Evolutionary conservation across 2,329 filamentous ascomycete genomes (phyloP), one percentile per base, ranked within the genome.

Genomic region (Septoria petroselini): DNA sequence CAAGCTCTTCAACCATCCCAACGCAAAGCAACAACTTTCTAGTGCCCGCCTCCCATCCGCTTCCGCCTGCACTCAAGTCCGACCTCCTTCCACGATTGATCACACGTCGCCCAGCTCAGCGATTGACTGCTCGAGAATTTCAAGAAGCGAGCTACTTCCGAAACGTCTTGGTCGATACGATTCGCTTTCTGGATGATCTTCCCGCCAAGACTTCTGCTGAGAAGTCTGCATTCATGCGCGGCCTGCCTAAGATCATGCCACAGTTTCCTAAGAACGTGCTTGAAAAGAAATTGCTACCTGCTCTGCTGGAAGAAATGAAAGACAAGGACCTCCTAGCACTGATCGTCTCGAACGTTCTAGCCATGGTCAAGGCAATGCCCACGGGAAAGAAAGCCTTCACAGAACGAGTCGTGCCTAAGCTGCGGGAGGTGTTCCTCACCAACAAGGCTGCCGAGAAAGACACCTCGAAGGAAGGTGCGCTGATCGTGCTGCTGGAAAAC

Each of bases 91-190:
- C 93, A 2, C 79, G 86, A 19, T 79, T 98, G 37, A 91, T 98
- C 50, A 93, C 91, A 0, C 80, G 93, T 55, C 78, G 90, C 48
- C 89, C 93, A 2, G 89, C 90, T 2, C 88, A 95, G 66, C 82
- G 93, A 37, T 80, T 97, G 73, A 90, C 84, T 19, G 90, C 91
- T 3, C 83, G 81, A 46, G 91, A 95, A 62, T 97, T 98, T 60
- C 93, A 98, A 65, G 83, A 96, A 68, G 94, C 90, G 63, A 84
- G 88, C 58, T 98, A 94, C 67, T 98, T 98, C 66, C 90, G 98
- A 70, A 98, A 97, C 63, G 88, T 97, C 38, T 76, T 98, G 3
- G 89, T 98, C 17, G 95, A 91, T 0, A 96, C 93, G 0, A 95
- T 98, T 55, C 87, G 93, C 9, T 98, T 98, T 65, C 75, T 98